Evolutionary conservation across 2,329 filamentous ascomycete species (phyloP).

Genomic region (Aphanocladium album): DNA sequence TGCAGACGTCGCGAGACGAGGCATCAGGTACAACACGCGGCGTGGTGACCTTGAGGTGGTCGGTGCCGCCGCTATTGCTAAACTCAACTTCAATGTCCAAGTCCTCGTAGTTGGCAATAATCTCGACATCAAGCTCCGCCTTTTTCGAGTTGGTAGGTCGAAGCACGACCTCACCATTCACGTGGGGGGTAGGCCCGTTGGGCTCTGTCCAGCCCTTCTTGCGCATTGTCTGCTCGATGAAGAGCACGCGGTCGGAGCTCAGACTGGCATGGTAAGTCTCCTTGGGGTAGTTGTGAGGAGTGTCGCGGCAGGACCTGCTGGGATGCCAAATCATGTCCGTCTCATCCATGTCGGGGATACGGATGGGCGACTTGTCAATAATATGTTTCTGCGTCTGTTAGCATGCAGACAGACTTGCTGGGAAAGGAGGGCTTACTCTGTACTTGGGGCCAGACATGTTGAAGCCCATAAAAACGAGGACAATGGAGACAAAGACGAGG

Average conservation of each 20-base stretch:
- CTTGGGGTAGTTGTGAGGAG: conserved; percentile 17
- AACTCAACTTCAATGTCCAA: conserved; percentile 31
- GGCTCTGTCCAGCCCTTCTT: conserved; percentile 17
- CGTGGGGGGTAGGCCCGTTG: conserved; percentile 25
- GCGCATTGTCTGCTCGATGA: conserved; percentile 34
- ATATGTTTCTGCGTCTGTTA: conserved; percentile 17
- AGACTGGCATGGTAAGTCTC: conserved; percentile 28
- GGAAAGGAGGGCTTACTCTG: conserved; percentile 32
- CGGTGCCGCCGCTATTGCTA: conserved; percentile 24
- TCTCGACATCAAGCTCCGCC: conserved; percentile 39
- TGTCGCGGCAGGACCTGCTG: conserved; percentile 22
- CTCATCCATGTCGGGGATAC: conserved; percentile 18
- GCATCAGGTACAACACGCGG: conserved; percentile 29
- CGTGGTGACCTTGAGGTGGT: conserved; percentile 35
- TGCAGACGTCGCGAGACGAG: conserved; percentile 33
- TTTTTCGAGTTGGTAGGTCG: conserved; percentile 28
- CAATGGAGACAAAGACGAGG: conserved; percentile 29
- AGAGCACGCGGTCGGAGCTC: conserved; percentile 29
- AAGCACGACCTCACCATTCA: conserved; percentile 43
- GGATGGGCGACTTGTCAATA: conserved; percentile 22
- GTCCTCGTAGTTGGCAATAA: conserved; percentile 39
- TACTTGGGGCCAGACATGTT: conserved; percentile 16
- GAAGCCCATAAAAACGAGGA: conserved; percentile 24
- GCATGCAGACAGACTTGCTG: no score
- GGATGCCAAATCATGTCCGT: conserved; percentile 24